phyloP scores from a whole-genome alignment of 1,139 yeast species.

The Protomyces arabidopsidicola region DNA sequence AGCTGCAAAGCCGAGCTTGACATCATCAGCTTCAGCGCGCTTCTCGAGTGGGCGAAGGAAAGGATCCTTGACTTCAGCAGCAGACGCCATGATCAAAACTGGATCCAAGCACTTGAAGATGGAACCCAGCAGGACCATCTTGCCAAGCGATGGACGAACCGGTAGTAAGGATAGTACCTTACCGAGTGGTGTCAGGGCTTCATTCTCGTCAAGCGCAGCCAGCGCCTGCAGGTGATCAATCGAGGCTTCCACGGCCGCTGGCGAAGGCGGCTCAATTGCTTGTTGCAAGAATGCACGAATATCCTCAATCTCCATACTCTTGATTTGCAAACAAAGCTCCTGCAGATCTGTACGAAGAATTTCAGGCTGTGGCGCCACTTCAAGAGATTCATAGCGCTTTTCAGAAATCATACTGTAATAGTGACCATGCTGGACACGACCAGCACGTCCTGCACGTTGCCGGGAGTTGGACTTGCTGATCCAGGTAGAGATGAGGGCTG shows the following conservation, averaged over 20 bases:
- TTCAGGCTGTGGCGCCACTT: slow-evolving; percentile 68
- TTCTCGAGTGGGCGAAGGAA: slow-evolving; percentile 30
- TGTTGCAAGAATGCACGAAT: slow-evolving; percentile 51
- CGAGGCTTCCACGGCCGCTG: slow-evolving; percentile 52
- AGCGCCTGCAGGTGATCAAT: slow-evolving; percentile 47
- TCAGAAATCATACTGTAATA: slow-evolving; percentile 66
- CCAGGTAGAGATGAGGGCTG: slow-evolving; percentile 65
- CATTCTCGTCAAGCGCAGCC: slow-evolving; percentile 56
- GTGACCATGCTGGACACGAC: slow-evolving; percentile 68
- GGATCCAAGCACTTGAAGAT: slow-evolving; percentile 35
- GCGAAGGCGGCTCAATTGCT: slow-evolving; percentile 68
- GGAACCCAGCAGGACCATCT: slow-evolving; percentile 49
- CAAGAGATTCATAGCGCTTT: slow-evolving; percentile 48
- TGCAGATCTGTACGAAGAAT: slow-evolving; percentile 68
- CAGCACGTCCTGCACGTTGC: slow-evolving; percentile 85
- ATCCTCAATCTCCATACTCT: slow-evolving; percentile 66
- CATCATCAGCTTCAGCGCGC: slow-evolving; percentile 21
- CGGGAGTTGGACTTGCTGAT: slow-evolving; percentile 71
- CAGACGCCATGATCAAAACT: slow-evolving; percentile 32
- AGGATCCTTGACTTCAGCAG: slow-evolving; percentile 28
- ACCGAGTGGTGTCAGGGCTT: slow-evolving; percentile 58
- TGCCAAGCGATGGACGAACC: slow-evolving; percentile 69
- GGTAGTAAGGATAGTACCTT: slow-evolving; percentile 43
- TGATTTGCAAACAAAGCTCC: slow-evolving; percentile 66
- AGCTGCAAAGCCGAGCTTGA: slow-evolving; percentile 14